These are phyloP conservation scores for Aspergillus carbonarius DNA, from an alignment of 2,329 filamentous ascomycete species.

Conservation along the genomic window DNA sequence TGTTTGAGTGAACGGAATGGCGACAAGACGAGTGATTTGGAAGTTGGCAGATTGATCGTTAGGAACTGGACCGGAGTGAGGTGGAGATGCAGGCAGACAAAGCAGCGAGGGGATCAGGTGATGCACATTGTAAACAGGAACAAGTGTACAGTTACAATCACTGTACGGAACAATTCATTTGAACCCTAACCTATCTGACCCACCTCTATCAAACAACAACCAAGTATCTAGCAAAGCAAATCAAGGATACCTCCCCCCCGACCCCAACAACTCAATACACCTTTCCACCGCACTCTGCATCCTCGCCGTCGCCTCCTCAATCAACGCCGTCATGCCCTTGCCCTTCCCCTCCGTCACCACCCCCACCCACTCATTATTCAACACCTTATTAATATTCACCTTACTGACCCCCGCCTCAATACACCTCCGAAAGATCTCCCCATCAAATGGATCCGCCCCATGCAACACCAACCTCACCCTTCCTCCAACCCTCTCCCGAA, in stretches of 20 bases:
- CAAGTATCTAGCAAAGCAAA: neutral
- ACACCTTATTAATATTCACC: conserved; percentile 60
- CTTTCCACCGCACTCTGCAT: conserved; percentile 58
- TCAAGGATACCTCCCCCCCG: conserved; percentile 36
- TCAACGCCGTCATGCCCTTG: conserved; percentile 52
- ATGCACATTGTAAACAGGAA: too few relatives aligned
- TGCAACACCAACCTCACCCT: conserved; percentile 57
- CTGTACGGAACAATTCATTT: too few relatives aligned
- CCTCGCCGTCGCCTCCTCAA: conserved; percentile 55
- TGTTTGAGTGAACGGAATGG: too few relatives aligned
- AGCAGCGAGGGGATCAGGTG: too few relatives aligned
- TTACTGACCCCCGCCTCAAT: conserved; percentile 57
- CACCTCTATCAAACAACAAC: neutral
- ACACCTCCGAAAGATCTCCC: conserved; percentile 55
- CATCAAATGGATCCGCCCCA: conserved; percentile 58
- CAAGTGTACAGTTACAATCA: too few relatives aligned
- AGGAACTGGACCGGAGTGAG: too few relatives aligned
- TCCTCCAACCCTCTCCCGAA: conserved; percentile 51
- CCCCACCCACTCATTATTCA: conserved; percentile 53
- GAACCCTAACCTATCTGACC: too few relatives aligned
- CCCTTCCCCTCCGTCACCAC: conserved; percentile 45
- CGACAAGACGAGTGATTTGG: too few relatives aligned
- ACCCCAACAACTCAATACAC: conserved; percentile 54
- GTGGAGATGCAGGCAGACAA: too few relatives aligned
- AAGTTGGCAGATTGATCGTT: too few relatives aligned